These are phyloP conservation scores for Ceratocystis variospora DNA, from an alignment of 2,329 filamentous ascomycete species.

Conservation along the genomic window DNA sequence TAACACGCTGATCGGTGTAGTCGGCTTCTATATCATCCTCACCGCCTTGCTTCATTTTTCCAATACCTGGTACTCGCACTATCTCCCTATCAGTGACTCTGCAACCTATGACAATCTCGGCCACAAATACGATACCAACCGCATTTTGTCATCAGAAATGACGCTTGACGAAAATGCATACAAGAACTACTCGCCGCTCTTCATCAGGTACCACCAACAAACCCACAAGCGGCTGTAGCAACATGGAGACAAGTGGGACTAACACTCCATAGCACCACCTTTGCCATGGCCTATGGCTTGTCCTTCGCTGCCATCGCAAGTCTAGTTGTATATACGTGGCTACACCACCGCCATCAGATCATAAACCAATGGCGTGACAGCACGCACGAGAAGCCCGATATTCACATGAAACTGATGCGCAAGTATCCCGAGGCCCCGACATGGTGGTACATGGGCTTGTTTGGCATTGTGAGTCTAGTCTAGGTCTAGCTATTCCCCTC, in stretches of 20 bases:
- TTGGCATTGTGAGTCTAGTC: slow-evolving; percentile 34
- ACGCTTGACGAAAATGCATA: slow-evolving; percentile 52
- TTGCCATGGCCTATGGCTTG: slow-evolving; percentile 54
- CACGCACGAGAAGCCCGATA: slow-evolving; percentile 45
- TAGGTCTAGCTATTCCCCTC: background rate
- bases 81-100: slow-evolving; percentile 55
- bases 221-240: background rate
- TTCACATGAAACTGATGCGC: slow-evolving; percentile 51
- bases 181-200: slow-evolving; percentile 52
- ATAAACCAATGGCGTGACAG: slow-evolving; percentile 48
- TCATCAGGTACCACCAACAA: slow-evolving; percentile 35
- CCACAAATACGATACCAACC: slow-evolving; percentile 46
- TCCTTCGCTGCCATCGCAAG: slow-evolving; percentile 59
- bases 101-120: slow-evolving; percentile 60
- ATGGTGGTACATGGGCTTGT: slow-evolving; percentile 50
- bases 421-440: slow-evolving; percentile 49
- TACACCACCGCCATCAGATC: slow-evolving; percentile 54
- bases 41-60: slow-evolving; percentile 49
- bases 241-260: background rate
- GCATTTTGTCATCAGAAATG: slow-evolving; percentile 47
- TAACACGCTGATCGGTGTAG: slow-evolving; percentile 55
- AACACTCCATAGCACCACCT: slow-evolving; percentile 44
- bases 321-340: slow-evolving; percentile 51
- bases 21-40: slow-evolving; percentile 50
- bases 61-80: slow-evolving; percentile 50